Percentiles rank a stretch among this genome's conserved stretches.
phyloP scores from a whole-genome alignment of 768 basidiomycete genomes.

The Gautieria morchelliformis region DNA sequence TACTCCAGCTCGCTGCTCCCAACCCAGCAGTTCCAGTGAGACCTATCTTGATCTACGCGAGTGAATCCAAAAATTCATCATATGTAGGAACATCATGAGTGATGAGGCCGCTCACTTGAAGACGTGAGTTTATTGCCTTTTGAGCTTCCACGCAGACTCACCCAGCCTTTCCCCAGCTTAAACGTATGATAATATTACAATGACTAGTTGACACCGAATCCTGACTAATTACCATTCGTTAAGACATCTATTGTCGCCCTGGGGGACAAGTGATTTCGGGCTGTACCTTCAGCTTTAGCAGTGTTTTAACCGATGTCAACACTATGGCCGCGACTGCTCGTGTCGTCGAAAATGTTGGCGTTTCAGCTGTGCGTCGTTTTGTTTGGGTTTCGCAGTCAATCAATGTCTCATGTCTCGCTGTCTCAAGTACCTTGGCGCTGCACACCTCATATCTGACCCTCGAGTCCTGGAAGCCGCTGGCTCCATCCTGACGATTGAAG shows the following conservation, averaged over 20 bases:
- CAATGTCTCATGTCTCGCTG: not conserved
- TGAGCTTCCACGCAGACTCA: slow-evolving; percentile 13
- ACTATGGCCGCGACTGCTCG: slow-evolving; percentile 68
- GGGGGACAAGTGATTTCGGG: slow-evolving; percentile 43
- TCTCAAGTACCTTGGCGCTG: slow-evolving; percentile 54
- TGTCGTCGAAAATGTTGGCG: slow-evolving; percentile 67
- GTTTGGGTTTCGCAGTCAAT: not conserved
- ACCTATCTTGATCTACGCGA: not conserved
- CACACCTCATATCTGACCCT: slow-evolving; percentile 51
- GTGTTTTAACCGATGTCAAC: slow-evolving; percentile 50
- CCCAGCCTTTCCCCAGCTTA: not conserved
- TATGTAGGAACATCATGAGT: slow-evolving; percentile 32
- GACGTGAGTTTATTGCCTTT: slow-evolving; percentile 6
- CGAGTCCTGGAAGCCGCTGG: slow-evolving; percentile 54
- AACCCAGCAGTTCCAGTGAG: slow-evolving; percentile 44
- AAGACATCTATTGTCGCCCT: slow-evolving; percentile 42
- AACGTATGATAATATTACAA: not conserved
- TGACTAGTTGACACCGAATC: not conserved
- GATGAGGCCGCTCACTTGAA: slow-evolving; percentile 58
- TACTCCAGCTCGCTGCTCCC: slow-evolving; percentile 45
- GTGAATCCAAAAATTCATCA: not conserved
- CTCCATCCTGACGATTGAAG: slow-evolving; percentile 69
- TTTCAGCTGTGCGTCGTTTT: slow-evolving; percentile 32
- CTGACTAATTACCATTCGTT: not conserved
- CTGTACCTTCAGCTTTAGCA: slow-evolving; percentile 63